These are phyloP conservation scores for Terfezia boudieri DNA, from an alignment of 495 filamentous ascomycete genomes.

Conservation along the genomic window DNA sequence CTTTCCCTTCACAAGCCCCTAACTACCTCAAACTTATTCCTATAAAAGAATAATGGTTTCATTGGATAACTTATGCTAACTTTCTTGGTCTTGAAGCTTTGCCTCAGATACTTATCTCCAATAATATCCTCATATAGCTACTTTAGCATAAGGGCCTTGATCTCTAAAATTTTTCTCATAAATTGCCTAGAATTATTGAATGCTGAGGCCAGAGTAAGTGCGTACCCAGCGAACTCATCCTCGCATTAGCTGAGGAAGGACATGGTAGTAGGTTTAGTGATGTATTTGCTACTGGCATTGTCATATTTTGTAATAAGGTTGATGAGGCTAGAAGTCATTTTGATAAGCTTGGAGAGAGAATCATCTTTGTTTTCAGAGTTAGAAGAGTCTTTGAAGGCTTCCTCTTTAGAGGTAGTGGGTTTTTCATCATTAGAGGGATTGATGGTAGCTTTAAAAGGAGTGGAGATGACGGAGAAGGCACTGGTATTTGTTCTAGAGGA, in stretches of 20 bases:
- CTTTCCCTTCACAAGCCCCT: background rate
- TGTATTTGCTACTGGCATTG: background rate
- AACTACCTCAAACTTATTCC: background rate
- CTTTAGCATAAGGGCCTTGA: background rate
- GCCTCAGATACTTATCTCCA: background rate
- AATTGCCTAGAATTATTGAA: background rate
- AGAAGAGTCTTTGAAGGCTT: no score
- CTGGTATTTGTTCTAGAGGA: no score
- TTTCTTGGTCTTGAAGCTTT: background rate
- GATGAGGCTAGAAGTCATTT: background rate
- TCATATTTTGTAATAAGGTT: background rate
- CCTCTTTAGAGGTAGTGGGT: no score
- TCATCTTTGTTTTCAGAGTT: no score
- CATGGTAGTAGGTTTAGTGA: background rate
- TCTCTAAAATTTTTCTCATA: background rate
- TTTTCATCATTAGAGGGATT: no score
- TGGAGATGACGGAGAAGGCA: no score
- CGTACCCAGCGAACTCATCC: background rate
- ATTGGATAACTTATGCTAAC: background rate
- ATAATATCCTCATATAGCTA: background rate
- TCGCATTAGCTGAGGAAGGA: background rate
- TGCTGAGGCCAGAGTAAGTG: background rate
- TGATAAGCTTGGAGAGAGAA: background rate
- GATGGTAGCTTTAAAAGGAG: no score
- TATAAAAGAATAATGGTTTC: background rate